Evolutionary conservation across 2,329 filamentous ascomycete species (phyloP).

Genomic region (Neobulgaria alba): DNA sequence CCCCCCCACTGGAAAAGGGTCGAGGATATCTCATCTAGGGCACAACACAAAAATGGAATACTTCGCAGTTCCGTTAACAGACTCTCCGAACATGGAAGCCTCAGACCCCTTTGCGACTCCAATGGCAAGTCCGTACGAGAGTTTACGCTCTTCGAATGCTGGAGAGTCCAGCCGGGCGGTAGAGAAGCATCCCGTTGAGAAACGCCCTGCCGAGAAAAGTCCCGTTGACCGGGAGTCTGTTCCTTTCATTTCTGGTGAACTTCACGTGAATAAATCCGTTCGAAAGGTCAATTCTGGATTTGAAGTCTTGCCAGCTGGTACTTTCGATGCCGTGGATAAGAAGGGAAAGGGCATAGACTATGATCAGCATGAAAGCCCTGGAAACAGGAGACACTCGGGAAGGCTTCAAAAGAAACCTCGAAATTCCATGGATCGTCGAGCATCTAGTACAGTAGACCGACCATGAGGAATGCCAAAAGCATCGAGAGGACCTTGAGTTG

Average conservation of each 20-base stretch:
- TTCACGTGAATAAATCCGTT: conserved; percentile 29
- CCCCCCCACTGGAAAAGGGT: conserved; percentile 4
- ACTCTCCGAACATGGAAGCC: conserved; percentile 12
- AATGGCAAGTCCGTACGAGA: conserved; percentile 4
- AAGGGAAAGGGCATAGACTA: conserved; percentile 10
- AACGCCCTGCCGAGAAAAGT: too few relatives aligned
- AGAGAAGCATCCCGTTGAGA: too few relatives aligned
- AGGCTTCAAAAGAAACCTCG: conserved; percentile 35
- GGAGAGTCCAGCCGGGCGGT: conserved; percentile 1
- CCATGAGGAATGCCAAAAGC: too few relatives aligned
- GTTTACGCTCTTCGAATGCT: not conserved
- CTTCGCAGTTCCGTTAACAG: conserved; percentile 15
- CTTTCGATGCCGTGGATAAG: conserved; percentile 23
- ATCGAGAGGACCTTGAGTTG: too few relatives aligned
- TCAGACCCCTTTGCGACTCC: conserved; percentile 18
- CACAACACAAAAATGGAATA: conserved; percentile 17
- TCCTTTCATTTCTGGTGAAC: conserved; percentile 31
- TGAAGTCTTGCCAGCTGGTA: conserved; percentile 34
- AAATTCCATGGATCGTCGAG: too few relatives aligned
- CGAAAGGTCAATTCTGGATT: conserved; percentile 34
- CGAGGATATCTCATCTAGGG: conserved; percentile 5
- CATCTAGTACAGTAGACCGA: too few relatives aligned
- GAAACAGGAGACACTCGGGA: conserved; percentile 29
- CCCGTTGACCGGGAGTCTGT: conserved; percentile 8
- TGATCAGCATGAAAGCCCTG: conserved; percentile 12